phyloP scores from a whole-genome alignment of 768 basidiomycete genomes.

The Pleurotus sapidus region DNA sequence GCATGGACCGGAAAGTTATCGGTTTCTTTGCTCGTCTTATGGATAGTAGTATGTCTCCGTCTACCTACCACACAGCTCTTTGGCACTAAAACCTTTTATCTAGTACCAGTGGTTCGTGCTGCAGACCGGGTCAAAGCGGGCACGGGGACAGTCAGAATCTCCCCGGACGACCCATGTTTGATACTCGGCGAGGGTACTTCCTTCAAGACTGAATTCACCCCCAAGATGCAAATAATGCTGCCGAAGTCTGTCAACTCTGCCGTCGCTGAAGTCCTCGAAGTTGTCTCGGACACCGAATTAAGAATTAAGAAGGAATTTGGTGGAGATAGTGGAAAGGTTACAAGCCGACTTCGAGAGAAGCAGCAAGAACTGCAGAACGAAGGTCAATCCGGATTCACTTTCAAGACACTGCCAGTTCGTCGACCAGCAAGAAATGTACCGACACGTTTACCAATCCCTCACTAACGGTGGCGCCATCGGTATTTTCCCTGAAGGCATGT shows the following conservation, averaged over 20 bases:
- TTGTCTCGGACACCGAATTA: constrained; percentile 85
- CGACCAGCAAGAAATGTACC: constrained; percentile 94
- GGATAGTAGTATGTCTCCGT: constrained; percentile 70
- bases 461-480: constrained; percentile 89
- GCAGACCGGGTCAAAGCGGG: constrained; percentile 82
- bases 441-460: constrained; percentile 84
- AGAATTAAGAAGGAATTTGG: constrained; percentile 85
- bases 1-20: constrained; percentile 75
- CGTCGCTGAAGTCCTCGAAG: constrained; percentile 81
- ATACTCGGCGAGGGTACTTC: constrained; percentile 79
- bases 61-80: constrained; percentile 11
- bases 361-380: constrained; percentile 53
- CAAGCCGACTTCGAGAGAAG: constrained; percentile 64
- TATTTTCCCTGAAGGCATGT: constrained; percentile 95
- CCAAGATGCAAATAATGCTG: constrained; percentile 84
- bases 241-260: constrained; percentile 76
- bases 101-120: constrained; percentile 93
- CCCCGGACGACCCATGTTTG: constrained; percentile 74
- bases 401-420: constrained; percentile 85
- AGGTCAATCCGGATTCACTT: constrained; percentile 64
- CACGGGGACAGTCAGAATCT: constrained; percentile 67
- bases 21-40: constrained; percentile 82
- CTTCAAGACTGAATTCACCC: constrained; percentile 71
- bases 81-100: too few relatives aligned
- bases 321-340: constrained; percentile 75